Evolutionary conservation across 2,329 filamentous ascomycete species (phyloP), one percentile per base, ranked within the genome.

Genomic region (Endoconidiophora laricicola): DNA sequence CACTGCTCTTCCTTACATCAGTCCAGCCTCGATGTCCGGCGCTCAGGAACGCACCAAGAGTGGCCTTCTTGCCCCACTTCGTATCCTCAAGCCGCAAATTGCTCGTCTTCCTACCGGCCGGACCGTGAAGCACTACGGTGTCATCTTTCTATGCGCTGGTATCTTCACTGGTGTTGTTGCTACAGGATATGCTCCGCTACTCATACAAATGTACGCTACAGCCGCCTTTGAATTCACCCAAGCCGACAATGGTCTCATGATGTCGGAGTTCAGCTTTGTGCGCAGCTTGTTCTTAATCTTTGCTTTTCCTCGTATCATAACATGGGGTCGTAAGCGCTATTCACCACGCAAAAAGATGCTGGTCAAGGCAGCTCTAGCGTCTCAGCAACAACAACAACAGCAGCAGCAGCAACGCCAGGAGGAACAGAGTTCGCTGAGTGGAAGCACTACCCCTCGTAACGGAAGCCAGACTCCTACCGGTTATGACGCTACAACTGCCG

Each of bases 151-250:
- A 2, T 80, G 77, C 18, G 63, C 69, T 0, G 81, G 81, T 1
- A 78, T 82, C 2, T 85, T 83, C 52, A 62, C 81, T 0, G 79
- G 76, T 0, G 78, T 84, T 0, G 70, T 74, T 1, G 79, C 81
- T 0, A 83, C 81, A 0, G 79, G 78, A 1, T 85, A 82, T 50
- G 78, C 80, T 0, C 75, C 78, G 0, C 67, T 75, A 0, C 63
- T 85, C 0, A 69, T 78, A 29, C 74, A 78, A 54, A 69, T 78
- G 66, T 78, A 76, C 50, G 72, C 72, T 2, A 76, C 74, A 0
- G 69, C 73, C 1, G 65, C 64, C 0, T 78, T 77, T 54, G 63
- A 67, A 52, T 78, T 78, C 52, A 64, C 64, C 44, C 74, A 74
- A n/a, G 67, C 62, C 0, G 66, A 75, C 48, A 78, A 78, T 50